These are phyloP conservation scores for Erodium maritimum DNA, from an alignment of 345 rosid genomes.

Conservation along the genomic window DNA sequence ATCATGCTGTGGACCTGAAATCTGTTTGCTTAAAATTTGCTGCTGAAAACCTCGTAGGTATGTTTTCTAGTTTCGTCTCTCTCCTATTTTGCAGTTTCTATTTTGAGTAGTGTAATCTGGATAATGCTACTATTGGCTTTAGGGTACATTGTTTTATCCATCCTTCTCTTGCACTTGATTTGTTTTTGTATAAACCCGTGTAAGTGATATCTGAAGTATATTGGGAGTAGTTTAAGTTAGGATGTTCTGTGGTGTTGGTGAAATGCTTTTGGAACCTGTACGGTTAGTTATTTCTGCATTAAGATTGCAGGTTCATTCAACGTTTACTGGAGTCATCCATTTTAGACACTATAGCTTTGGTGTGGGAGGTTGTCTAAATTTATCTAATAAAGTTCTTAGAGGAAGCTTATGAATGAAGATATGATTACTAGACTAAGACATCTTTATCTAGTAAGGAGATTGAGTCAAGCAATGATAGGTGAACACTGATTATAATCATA, in stretches of 20 bases:
- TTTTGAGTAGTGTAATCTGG: neutral
- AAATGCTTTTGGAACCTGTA: neutral
- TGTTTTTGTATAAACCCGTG: neutral
- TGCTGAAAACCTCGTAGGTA: conserved; percentile 85
- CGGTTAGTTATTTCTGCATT: neutral
- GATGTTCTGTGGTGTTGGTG: no score
- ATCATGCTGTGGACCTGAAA: conserved; percentile 66
- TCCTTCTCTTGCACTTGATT: conserved; percentile 1
- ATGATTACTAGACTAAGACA: neutral
- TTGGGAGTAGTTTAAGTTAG: neutral
- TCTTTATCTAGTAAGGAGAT: neutral
- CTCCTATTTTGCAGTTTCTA: neutral
- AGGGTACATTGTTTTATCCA: neutral
- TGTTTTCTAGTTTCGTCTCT: conserved; percentile 11
- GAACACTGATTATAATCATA: neutral
- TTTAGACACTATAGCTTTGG: neutral
- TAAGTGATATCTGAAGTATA: neutral
- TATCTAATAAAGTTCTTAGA: neutral
- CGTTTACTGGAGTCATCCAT: neutral
- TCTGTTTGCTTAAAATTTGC: conserved; percentile 77
- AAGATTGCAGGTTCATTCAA: neutral
- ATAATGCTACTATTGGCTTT: conserved; percentile 1
- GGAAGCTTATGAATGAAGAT: neutral
- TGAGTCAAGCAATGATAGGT: neutral
- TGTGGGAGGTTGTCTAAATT: neutral